Base-by-base conservation (phyloP, 331 rosid genomes). In the Malus hybrid region DNA sequence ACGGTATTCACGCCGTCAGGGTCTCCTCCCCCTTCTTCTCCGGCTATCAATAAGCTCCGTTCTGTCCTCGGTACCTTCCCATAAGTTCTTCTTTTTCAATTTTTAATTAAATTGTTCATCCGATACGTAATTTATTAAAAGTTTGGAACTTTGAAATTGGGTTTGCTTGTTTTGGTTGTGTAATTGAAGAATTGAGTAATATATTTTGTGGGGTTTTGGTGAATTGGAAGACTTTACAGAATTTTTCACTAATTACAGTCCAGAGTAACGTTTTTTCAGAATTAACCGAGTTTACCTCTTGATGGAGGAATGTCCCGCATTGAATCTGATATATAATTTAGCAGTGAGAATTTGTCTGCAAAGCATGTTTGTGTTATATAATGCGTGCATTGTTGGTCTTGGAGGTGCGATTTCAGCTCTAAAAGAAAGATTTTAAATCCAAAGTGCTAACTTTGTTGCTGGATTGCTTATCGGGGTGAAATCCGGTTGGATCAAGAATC, bases 1-100 rank as follows among this genome's bases (percentile, higher is more conserved):
- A 76, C 50, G 55, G 80, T 70, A 54, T 89, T 92, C 70, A 77
- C 90, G 5, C 88, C 91, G 74, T 82, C 89, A 2, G 82, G 79
- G 79, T 32, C 76, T 62, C 77, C 83, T 72, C 76, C 86, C 52
- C 87, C 91, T 29, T 71, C 90, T 15, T 76, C 96, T 29, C 88
- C 82, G 42, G 80, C 85, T n/a, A 31, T 87, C 80, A 84, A 66
- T 28, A 85, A 82, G 70, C 91, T 92, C 50, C 79, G 84, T 86
- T 83, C 96, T 63, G 80, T 90, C 61, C 65, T 94, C 69, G 99
- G 99, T 94, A 85, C 73, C 56, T 71, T 78, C 76, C 2, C 59
- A 18, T 54, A 44, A 44, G 9, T 0, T 72, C 2, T 5, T 73
- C 11, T 5, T 24, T 67, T 57, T 39, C 4, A 2, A 32, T 19